A percentile compares a stretch with the other conserved stretches of the same genome.
Conservation (phyloP, 495 filamentous ascomycete species). For the Podospora australis region DNA sequence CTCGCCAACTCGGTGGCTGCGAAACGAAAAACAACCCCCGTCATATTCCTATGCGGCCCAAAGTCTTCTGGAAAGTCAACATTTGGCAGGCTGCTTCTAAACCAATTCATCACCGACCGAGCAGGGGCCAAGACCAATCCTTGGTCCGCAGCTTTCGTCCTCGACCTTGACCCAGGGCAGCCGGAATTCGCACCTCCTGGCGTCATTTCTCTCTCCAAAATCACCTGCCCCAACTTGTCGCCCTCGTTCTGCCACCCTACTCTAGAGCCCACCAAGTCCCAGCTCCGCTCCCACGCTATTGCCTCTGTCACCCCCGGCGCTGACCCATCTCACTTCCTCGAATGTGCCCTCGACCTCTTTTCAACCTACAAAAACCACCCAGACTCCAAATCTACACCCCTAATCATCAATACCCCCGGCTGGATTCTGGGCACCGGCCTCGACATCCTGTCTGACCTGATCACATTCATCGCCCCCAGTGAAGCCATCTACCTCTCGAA, state of each 20-base stretch:
- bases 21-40: constrained; percentile 33
- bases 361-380: constrained; percentile 49
- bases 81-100: constrained; percentile 68
- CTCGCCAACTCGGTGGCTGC: constrained; percentile 32
- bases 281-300: constrained; percentile 63
- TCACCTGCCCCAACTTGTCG: constrained; percentile 60
- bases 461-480: constrained; percentile 42
- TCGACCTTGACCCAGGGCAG: constrained; percentile 81
- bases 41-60: constrained; percentile 63
- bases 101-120: constrained; percentile 57
- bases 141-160: constrained; percentile 47
- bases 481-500: constrained; percentile 72
- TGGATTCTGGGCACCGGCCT: constrained; percentile 76
- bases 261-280: constrained; percentile 12
- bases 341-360: constrained; percentile 63
- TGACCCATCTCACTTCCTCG: constrained; percentile 63
- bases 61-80: constrained; percentile 86
- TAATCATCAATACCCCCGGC: constrained; percentile 77
- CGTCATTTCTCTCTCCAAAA: constrained; percentile 62
- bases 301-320: constrained; percentile 61
- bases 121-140: constrained; percentile 18
- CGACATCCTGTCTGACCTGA: constrained; percentile 60
- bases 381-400: constrained; percentile 36
- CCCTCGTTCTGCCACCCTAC: constrained; percentile 67
- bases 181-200: constrained; percentile 77